Percentiles rank a stretch among this genome's conserved stretches.
Conservation (phyloP, 2,329 filamentous ascomycete species). For the Aspergillus terreus region DNA sequence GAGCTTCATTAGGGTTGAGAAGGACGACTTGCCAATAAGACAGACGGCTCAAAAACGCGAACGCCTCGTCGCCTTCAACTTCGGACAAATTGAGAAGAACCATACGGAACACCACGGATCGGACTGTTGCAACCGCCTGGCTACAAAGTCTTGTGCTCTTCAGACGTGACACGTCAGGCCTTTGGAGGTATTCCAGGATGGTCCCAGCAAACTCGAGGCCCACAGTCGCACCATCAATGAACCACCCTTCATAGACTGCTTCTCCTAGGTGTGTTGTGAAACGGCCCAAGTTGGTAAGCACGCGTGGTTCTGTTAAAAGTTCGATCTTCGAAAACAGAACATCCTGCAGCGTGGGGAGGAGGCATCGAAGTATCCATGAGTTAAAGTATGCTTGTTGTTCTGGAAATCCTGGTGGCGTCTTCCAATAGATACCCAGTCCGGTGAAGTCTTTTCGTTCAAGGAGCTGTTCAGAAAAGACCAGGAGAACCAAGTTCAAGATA, state of each 20-base stretch:
- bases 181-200: slow-evolving; percentile 82
- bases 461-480: slow-evolving; percentile 81
- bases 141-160: slow-evolving; percentile 91
- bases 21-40: slow-evolving; percentile 96
- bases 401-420: slow-evolving; percentile 85
- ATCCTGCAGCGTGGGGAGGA: slow-evolving; percentile 67
- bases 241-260: slow-evolving; percentile 94
- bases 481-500: slow-evolving; percentile 71
- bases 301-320: slow-evolving; percentile 71
- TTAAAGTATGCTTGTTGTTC: slow-evolving; percentile 96
- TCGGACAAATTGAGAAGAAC: slow-evolving; percentile 80
- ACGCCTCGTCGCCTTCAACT: slow-evolving; percentile 66
- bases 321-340: slow-evolving; percentile 69
- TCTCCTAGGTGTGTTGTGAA: slow-evolving; percentile 80
- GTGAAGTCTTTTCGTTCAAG: slow-evolving; percentile 84
- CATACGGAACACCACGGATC: slow-evolving; percentile 72
- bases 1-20: slow-evolving; percentile 69
- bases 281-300: slow-evolving; percentile 81
- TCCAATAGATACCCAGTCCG: slow-evolving; percentile 79
- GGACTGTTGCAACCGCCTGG: slow-evolving; percentile 73
- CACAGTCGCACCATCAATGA: slow-evolving; percentile 78
- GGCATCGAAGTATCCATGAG: slow-evolving; percentile 76
- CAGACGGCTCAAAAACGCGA: slow-evolving; percentile 75
- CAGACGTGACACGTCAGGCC: slow-evolving; percentile 71
- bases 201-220: slow-evolving; percentile 83